Conservation (phyloP, 2,329 filamentous ascomycete genomes). For the Pseudophaeomoniella oleicola region DNA sequence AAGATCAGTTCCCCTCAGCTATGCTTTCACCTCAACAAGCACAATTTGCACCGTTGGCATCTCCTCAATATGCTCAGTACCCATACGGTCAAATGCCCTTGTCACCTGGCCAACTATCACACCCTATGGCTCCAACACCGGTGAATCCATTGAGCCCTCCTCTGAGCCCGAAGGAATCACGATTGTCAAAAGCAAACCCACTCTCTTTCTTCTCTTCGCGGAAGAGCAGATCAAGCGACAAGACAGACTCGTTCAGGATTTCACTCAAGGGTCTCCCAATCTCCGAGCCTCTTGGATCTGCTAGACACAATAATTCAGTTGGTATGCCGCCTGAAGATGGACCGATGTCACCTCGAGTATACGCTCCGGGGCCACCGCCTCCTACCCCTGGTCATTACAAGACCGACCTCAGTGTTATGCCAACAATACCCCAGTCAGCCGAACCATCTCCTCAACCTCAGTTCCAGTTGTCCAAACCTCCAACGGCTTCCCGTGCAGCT, state of each 20-base stretch:
- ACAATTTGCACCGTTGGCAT: background rate
- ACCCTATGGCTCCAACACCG: background rate
- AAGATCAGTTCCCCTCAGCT: background rate
- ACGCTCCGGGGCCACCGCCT: conserved; percentile 41
- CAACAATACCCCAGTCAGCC: background rate
- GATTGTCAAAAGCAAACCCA: conserved; percentile 22
- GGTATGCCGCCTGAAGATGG: conserved; percentile 6
- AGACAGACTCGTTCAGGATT: conserved; percentile 12
- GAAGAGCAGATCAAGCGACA: conserved; percentile 18
- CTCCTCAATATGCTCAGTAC: background rate
- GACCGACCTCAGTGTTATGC: conserved; percentile 2
- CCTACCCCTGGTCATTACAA: conserved; percentile 26
- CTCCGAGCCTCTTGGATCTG: conserved; percentile 36
- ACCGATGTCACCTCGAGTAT: conserved; percentile 38
- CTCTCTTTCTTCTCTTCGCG: conserved; percentile 27
- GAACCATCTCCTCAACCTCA: background rate
- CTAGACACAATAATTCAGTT: conserved; percentile 26
- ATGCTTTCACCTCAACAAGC: background rate
- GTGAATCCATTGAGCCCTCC: background rate
- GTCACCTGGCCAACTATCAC: background rate
- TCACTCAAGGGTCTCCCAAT: conserved; percentile 42
- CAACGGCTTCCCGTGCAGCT: conserved; percentile 8
- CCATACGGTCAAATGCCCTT: background rate
- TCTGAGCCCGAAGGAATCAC: conserved; percentile 4
- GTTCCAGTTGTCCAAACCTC: conserved; percentile 7